A percentile compares a stretch with the other conserved stretches of the same genome.
phyloP scores from a whole-genome alignment of 257 asterid genomes.

The Nicotiana paniculata region DNA sequence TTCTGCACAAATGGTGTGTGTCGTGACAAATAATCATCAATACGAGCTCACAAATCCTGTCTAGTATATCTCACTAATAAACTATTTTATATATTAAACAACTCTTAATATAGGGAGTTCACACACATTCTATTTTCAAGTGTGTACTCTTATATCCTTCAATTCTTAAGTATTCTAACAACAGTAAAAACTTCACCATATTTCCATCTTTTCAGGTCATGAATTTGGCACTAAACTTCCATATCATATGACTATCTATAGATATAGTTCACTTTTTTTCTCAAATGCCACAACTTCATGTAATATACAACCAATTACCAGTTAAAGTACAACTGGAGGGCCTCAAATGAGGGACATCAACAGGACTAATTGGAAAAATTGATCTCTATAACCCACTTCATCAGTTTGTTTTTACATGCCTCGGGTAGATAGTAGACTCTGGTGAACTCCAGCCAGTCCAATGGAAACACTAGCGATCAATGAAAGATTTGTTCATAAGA shows the following conservation, averaged over 20 bases:
- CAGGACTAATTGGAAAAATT: neutral
- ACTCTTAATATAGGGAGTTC: no score
- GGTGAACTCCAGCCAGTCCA: neutral
- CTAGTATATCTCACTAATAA: no score
- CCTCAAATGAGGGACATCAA: neutral
- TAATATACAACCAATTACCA: neutral
- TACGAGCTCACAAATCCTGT: no score
- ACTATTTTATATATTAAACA: no score
- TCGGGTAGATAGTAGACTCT: neutral
- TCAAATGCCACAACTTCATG: neutral
- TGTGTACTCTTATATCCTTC: no score
- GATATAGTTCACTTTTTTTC: neutral
- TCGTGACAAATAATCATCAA: no score
- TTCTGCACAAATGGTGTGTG: no score
- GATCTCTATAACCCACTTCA: neutral
- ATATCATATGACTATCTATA: neutral
- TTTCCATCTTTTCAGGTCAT: neutral
- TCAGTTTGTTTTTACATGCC: neutral
- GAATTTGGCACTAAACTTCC: neutral
- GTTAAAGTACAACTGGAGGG: neutral
- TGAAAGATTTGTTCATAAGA: conserved; percentile 60
- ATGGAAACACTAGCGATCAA: conserved; percentile 39
- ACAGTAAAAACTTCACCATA: neutral
- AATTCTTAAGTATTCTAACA: no score
- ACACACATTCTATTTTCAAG: no score